Conservation (phyloP, 2,329 filamentous ascomycete genomes). For the Fusarium transvaalense region DNA sequence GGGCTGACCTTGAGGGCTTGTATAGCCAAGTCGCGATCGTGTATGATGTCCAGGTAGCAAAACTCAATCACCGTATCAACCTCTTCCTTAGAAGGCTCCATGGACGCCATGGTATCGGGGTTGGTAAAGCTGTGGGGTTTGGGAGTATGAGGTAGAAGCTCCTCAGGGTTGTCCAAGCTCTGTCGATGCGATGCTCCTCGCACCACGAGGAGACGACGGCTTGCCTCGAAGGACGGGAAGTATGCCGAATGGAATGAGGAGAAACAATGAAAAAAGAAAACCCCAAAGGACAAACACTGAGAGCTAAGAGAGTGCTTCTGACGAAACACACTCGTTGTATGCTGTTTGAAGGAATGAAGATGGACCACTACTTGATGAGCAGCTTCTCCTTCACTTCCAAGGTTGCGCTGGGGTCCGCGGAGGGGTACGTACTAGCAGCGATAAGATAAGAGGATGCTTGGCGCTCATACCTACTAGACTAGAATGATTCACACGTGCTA, state of each 20-base stretch:
- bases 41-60: slow-evolving; percentile 51
- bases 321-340: slow-evolving; percentile 1
- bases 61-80: slow-evolving; percentile 59
- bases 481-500: slow-evolving; percentile 16
- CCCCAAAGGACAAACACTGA: not conserved
- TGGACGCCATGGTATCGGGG: slow-evolving; percentile 49
- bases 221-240: slow-evolving; percentile 5
- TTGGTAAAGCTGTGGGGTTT: not conserved
- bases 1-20: slow-evolving; percentile 57
- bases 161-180: slow-evolving; percentile 5
- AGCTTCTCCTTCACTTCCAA: slow-evolving; percentile 15
- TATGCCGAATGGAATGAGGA: not conserved
- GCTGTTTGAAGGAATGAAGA: slow-evolving; percentile 29
- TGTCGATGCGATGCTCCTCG: slow-evolving; percentile 22
- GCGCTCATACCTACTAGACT: not conserved
- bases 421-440: slow-evolving; percentile 37
- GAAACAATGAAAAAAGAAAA: not conserved
- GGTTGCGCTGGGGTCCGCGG: slow-evolving; percentile 19
- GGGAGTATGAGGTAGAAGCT: not conserved
- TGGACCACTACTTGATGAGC: slow-evolving; percentile 27
- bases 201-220: slow-evolving; percentile 5
- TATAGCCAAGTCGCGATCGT: slow-evolving; percentile 57
- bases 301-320: slow-evolving; percentile 3
- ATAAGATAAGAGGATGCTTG: slow-evolving; percentile 41
- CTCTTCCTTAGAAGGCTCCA: slow-evolving; percentile 54